Evolutionary conservation across 176 grass and related monocot species (phyloP).

Genomic region (Eragrostis nindensis): DNA sequence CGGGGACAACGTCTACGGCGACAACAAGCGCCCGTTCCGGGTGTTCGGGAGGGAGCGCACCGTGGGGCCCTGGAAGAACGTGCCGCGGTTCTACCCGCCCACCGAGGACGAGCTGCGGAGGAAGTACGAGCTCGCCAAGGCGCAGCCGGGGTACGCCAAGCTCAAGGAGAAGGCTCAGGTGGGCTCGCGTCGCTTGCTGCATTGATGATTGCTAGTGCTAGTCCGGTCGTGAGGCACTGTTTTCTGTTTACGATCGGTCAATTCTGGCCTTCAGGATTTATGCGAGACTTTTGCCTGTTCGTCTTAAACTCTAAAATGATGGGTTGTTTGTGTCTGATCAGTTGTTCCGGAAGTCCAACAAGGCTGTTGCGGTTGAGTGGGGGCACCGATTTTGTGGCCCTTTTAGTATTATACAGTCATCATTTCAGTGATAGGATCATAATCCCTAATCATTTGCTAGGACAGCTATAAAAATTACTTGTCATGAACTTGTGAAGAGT

Average conservation of each 20-base stretch:
- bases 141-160: constrained; percentile 66
- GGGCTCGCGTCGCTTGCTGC: background rate
- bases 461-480: background rate
- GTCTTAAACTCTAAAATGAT: background rate
- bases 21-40: constrained; percentile 72
- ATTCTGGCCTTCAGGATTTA: background rate
- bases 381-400: background rate
- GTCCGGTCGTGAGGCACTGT: background rate
- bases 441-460: background rate
- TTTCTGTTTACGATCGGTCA: background rate
- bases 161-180: constrained; percentile 70
- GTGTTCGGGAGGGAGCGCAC: constrained; percentile 69
- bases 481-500: background rate
- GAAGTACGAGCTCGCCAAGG: constrained; percentile 74
- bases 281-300: background rate
- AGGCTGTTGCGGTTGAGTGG: background rate
- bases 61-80: constrained; percentile 83
- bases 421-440: background rate
- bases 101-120: constrained; percentile 69
- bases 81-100: constrained; percentile 78
- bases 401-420: background rate
- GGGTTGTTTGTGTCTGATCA: constrained; percentile 8
- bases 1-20: constrained; percentile 96
- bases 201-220: background rate
- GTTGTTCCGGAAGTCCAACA: background rate